Evolutionary conservation across 306 rosid species (phyloP).

Genomic region (Rosa chinensis): DNA sequence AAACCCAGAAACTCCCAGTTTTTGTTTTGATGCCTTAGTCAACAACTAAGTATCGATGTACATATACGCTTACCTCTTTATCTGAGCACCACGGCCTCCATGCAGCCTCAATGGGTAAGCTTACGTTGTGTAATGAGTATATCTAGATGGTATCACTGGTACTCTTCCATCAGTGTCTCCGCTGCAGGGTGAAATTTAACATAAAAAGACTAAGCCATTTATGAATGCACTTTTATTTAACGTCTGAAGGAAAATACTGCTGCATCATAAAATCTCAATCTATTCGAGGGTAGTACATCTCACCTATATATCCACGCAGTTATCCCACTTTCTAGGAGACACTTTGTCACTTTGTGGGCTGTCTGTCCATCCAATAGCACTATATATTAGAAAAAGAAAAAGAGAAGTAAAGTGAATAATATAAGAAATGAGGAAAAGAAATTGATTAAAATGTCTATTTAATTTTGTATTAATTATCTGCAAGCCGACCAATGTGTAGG

Average conservation of each 20-base stretch:
- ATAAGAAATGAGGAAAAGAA: neutral
- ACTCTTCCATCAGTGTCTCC: slow-evolving; percentile 56
- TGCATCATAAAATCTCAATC: neutral
- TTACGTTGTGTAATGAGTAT: slow-evolving; percentile 42
- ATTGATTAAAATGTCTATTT: neutral
- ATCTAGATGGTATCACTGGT: slow-evolving; percentile 57
- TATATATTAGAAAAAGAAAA: slow-evolving; percentile 22
- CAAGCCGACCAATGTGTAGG: slow-evolving; percentile 16
- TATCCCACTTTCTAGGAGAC: slow-evolving; percentile 24
- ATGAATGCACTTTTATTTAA: neutral
- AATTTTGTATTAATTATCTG: neutral
- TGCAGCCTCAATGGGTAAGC: slow-evolving; percentile 30
- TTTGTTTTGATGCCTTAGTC: neutral
- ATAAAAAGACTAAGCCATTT: neutral
- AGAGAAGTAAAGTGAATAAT: neutral
- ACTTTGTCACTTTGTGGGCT: slow-evolving; percentile 16
- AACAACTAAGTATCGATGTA: neutral
- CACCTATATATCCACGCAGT: slow-evolving; percentile 27
- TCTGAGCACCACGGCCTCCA: slow-evolving; percentile 59
- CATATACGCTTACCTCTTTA: slow-evolving; percentile 35
- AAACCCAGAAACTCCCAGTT: neutral
- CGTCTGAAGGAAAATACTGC: no score
- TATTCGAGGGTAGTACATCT: neutral
- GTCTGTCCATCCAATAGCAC: slow-evolving; percentile 16
- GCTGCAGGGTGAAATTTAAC: slow-evolving; percentile 26